phyloP scores from a whole-genome alignment of 495 filamentous ascomycete genomes.

The Podospora fimiseda region DNA sequence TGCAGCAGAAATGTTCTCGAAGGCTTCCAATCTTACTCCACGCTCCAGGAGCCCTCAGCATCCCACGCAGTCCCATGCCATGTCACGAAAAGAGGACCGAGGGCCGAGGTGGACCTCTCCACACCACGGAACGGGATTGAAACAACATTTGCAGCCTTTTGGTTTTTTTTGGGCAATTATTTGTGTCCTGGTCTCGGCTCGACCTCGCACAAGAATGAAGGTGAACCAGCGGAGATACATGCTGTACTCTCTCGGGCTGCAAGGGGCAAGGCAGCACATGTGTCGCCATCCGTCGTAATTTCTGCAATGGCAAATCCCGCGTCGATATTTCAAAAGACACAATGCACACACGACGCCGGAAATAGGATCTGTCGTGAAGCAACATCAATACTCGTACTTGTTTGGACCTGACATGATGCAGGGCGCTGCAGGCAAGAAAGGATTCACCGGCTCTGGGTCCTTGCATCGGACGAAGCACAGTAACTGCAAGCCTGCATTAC shows the following conservation, averaged over 20 bases:
- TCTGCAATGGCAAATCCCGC: conserved; percentile 8
- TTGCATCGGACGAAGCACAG: neutral
- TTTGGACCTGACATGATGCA: conserved; percentile 6
- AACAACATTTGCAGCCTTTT: neutral
- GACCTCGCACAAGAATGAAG: neutral
- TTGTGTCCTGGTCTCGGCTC: neutral
- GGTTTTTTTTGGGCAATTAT: neutral
- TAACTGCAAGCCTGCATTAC: neutral
- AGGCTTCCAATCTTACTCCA: conserved; percentile 7
- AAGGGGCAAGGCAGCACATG: conserved; percentile 5
- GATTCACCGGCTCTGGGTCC: neutral
- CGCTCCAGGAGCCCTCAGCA: neutral
- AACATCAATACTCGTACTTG: neutral
- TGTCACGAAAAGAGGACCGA: neutral
- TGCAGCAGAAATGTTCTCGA: conserved; percentile 18
- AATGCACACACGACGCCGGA: conserved; percentile 5
- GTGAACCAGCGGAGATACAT: neutral
- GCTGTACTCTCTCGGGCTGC: neutral
- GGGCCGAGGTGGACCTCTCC: conserved; percentile 3
- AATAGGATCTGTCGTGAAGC: conserved; percentile 23
- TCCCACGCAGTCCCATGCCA: neutral
- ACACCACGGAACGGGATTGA: neutral
- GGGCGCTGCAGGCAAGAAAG: neutral
- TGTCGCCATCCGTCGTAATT: conserved; percentile 14
- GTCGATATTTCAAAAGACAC: neutral